Base-by-base conservation (phyloP, 495 filamentous ascomycete species). In the Trypethelium eluteriae region DNA sequence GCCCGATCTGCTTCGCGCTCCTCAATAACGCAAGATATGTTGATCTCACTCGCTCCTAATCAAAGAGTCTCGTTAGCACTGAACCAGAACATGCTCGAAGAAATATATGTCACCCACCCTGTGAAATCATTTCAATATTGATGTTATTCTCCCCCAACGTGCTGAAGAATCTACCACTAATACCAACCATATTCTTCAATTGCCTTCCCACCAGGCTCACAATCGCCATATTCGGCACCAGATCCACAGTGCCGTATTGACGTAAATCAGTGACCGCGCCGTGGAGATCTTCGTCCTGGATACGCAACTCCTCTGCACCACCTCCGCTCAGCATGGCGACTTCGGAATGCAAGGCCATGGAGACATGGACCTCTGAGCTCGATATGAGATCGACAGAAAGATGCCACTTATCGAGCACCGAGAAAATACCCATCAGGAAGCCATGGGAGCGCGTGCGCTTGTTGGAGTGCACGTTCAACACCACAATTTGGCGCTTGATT, bases 61-160 rank as follows among this genome's bases (percentile, higher is more conserved):
- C 5, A 5, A 53, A 16, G n/a, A 18, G 12, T 16, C 9, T 16
- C 16, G n/a, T 53, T 53, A 53, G 49, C n/a, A 53, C 7, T 53
- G 49, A 53, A 11, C 5, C 7, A 53, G 14, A 18, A 16, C 49
- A 53, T 18, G 25, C 49, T 5, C n/a, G 7, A 53, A 14, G 14
- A 32, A 35, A 3, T 32, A 14, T 18, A 10, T 6, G 36, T 36
- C 5, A 77, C 83, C 75, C 80, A 93, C 92, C 92, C 83, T 96
- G 93, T 34, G 89, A 93, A 66, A 97, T 97, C 93, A 97, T 96
- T 78, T 97, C 93, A 70, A 96, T 92, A 76, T 97, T 97, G 66
- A 97, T 85, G 36, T 59, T 86, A 74, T 90, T 84, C 70, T 96
- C 89, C 36, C 93, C 94, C 35, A 98, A 80, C 2, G 92, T 92